Evolutionary conservation across 805 yeast species (phyloP).

Genomic region (Starmerella riodocensis): DNA sequence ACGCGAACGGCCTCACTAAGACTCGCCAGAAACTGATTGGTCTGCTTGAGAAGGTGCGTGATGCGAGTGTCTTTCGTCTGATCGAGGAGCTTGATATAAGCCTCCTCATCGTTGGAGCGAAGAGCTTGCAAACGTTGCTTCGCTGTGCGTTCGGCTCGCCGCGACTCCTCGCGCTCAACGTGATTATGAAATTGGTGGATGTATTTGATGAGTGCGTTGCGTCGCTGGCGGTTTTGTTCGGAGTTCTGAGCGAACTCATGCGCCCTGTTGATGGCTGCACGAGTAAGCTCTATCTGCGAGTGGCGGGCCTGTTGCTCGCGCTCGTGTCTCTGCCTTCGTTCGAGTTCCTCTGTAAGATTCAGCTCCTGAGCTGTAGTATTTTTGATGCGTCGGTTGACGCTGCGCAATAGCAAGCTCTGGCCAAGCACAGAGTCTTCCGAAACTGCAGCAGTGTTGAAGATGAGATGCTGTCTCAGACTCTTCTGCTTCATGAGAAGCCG

Average conservation of each 20-base stretch:
- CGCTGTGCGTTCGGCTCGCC: slow-evolving; percentile 82
- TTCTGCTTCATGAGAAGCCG: slow-evolving; percentile 69
- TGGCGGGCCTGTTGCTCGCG: slow-evolving; percentile 30
- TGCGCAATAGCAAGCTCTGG: slow-evolving; percentile 58
- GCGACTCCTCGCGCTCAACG: slow-evolving; percentile 79
- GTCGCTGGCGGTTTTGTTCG: slow-evolving; percentile 18
- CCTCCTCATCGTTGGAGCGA: slow-evolving; percentile 94
- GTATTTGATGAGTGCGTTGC: slow-evolving; percentile 23
- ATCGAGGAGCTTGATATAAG: slow-evolving; percentile 83
- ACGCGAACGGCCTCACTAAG: slow-evolving; percentile 79
- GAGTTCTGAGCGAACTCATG: slow-evolving; percentile 20
- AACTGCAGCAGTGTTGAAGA: slow-evolving; percentile 64
- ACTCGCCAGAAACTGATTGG: slow-evolving; percentile 80
- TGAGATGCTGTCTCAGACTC: slow-evolving; percentile 68
- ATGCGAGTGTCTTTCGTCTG: slow-evolving; percentile 97
- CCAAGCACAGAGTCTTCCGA: slow-evolving; percentile 39
- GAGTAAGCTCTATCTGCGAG: slow-evolving; percentile 26
- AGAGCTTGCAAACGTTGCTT: slow-evolving; percentile 96
- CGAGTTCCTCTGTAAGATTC: slow-evolving; percentile 42
- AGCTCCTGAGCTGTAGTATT: slow-evolving; percentile 48
- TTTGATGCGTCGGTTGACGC: slow-evolving; percentile 68
- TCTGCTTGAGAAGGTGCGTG: slow-evolving; percentile 82
- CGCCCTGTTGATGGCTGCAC: slow-evolving; percentile 22
- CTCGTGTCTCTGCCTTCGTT: slow-evolving; percentile 30
- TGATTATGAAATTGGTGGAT: slow-evolving; percentile 49